Evolutionary conservation across 2,329 filamentous ascomycete genomes (phyloP).

Genomic region (Botrytis galanthina): DNA sequence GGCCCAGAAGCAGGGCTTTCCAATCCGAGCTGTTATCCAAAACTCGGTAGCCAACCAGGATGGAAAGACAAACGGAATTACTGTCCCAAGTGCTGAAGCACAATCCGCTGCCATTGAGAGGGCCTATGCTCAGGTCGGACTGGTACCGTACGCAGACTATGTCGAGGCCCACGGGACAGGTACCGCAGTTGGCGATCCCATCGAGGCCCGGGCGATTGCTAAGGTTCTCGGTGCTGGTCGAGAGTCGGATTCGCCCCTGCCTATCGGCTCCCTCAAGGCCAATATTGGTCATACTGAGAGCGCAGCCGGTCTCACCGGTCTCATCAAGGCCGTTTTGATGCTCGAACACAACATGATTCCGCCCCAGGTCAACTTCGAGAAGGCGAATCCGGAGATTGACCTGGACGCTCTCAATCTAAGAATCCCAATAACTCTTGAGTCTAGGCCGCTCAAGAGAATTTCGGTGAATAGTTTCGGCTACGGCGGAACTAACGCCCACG

Average conservation of each 20-base stretch:
- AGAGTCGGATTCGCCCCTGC: not conserved
- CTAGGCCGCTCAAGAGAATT: conserved; percentile 44
- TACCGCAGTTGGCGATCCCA: conserved; percentile 24
- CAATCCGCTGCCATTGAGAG: not conserved
- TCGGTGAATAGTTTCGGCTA: conserved; percentile 39
- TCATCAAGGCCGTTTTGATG: conserved; percentile 43
- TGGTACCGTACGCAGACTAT: not conserved
- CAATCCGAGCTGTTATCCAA: conserved; percentile 55
- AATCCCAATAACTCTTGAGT: not conserved
- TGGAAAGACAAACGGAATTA: not conserved
- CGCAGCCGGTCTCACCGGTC: conserved; percentile 28
- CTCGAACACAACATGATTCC: conserved; percentile 43
- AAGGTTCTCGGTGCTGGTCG: not conserved
- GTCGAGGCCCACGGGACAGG: conserved; percentile 20
- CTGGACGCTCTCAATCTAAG: not conserved
- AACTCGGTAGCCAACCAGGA: conserved; percentile 47
- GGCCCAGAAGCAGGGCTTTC: conserved; percentile 57
- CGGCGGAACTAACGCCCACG: conserved; percentile 38
- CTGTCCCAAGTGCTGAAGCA: not conserved
- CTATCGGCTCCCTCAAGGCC: conserved; percentile 25
- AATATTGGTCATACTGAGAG: conserved; percentile 36
- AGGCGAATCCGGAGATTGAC: conserved; percentile 37
- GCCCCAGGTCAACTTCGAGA: conserved; percentile 41
- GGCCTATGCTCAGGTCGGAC: not conserved
- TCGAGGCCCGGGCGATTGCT: conserved; percentile 19